These are phyloP conservation scores for Aureobasidium subglaciale DNA, from an alignment of 2,329 filamentous ascomycete genomes.

Conservation along the genomic window DNA sequence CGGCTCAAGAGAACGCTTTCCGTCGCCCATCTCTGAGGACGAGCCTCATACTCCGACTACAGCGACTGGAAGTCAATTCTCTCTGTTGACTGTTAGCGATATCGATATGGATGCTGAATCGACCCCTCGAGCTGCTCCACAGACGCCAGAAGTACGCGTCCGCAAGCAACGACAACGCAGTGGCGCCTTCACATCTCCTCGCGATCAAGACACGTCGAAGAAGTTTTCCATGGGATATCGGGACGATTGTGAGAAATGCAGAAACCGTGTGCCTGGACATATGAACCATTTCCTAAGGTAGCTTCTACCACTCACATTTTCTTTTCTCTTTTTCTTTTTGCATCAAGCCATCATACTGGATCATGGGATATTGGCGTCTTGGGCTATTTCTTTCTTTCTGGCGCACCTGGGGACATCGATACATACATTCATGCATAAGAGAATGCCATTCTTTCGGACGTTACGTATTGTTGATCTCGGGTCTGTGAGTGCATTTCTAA, in stretches of 20 bases:
- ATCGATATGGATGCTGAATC: slow-evolving; percentile 26
- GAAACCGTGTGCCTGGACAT: slow-evolving; percentile 41
- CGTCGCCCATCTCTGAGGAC: slow-evolving; percentile 30
- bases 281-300: slow-evolving; percentile 40
- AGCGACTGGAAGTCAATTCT: slow-evolving; percentile 30
- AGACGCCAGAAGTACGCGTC: slow-evolving; percentile 22
- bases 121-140: slow-evolving; percentile 14
- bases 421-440: background rate
- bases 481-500: background rate
- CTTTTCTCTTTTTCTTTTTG: background rate
- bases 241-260: slow-evolving; percentile 45
- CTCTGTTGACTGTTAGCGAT: slow-evolving; percentile 30
- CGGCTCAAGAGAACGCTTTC: slow-evolving; percentile 18
- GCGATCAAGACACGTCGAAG: slow-evolving; percentile 15
- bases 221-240: slow-evolving; percentile 39
- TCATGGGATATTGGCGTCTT: background rate
- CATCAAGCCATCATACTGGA: background rate
- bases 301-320: too few relatives aligned
- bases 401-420: background rate
- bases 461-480: background rate
- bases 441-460: background rate
- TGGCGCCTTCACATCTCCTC: slow-evolving; percentile 23
- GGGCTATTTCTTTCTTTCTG: background rate
- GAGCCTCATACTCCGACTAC: slow-evolving; percentile 27
- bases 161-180: slow-evolving; percentile 30